phyloP scores from a whole-genome alignment of 345 rosid genomes.

The Physaria fendleri region DNA sequence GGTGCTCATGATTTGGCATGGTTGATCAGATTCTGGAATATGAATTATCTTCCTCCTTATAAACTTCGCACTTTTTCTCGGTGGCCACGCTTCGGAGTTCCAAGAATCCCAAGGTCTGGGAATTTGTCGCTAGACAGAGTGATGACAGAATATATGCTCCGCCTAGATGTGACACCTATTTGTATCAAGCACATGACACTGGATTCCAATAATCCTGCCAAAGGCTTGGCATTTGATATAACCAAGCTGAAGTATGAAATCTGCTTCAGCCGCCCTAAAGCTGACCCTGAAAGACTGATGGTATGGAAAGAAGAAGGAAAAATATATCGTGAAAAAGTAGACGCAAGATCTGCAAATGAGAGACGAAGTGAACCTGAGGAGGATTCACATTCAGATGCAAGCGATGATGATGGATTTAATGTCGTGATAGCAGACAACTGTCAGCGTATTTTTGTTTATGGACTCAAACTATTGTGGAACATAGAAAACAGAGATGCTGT shows the following conservation, averaged over 20 bases:
- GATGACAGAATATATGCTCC: constrained; percentile 89
- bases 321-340: constrained; percentile 75
- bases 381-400: constrained; percentile 71
- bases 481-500: constrained; percentile 90
- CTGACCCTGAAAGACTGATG: constrained; percentile 71
- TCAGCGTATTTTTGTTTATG: constrained; percentile 81
- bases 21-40: constrained; percentile 70
- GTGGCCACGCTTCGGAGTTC: constrained; percentile 92
- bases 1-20: constrained; percentile 97
- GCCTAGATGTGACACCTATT: constrained; percentile 67
- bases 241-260: constrained; percentile 74
- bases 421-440: constrained; percentile 93
- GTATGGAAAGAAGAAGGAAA: constrained; percentile 99
- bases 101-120: constrained; percentile 80
- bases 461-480: constrained; percentile 80
- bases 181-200: constrained; percentile 64
- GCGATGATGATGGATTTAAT: constrained; percentile 94
- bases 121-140: constrained; percentile 89
- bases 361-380: constrained; percentile 79
- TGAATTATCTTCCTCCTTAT: constrained; percentile 88
- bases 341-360: constrained; percentile 72
- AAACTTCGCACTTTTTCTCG: constrained; percentile 80
- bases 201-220: constrained; percentile 83
- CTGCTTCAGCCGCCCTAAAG: constrained; percentile 76
- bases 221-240: constrained; percentile 71